These are phyloP conservation scores for Dalbergia oliveri DNA, from an alignment of 306 rosid genomes.

Conservation along the genomic window DNA sequence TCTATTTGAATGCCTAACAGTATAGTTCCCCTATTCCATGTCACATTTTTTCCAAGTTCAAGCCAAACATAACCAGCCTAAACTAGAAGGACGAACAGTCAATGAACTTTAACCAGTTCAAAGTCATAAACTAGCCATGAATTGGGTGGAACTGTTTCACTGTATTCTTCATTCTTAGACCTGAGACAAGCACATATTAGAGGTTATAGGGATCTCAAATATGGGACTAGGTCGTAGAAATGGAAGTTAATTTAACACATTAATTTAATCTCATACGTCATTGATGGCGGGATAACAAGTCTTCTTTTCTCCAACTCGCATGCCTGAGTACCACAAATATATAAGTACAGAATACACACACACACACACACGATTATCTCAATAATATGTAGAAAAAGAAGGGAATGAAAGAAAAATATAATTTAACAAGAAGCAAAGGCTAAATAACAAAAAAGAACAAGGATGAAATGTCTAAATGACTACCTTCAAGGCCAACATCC, in stretches of 20 bases:
- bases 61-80: conserved; percentile 26
- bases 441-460: conserved; percentile 15
- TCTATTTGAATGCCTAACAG: background rate
- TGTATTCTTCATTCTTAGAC: conserved; percentile 56
- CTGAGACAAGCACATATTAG: conserved; percentile 56
- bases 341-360: too few relatives aligned
- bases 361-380: background rate
- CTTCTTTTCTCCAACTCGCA: conserved; percentile 87
- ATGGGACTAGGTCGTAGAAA: background rate
- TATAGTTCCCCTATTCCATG: background rate
- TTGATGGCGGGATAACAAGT: conserved; percentile 78
- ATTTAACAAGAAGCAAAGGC: conserved; percentile 1
- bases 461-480: conserved; percentile 30
- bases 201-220: conserved; percentile 27
- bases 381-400: background rate
- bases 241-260: background rate
- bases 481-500: conserved; percentile 92
- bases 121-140: conserved; percentile 84
- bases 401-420: background rate
- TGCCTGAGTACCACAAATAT: conserved; percentile 68
- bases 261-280: conserved; percentile 63
- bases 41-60: background rate
- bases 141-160: conserved; percentile 65
- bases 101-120: conserved; percentile 74
- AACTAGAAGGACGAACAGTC: conserved; percentile 35